Evolutionary conservation across 78 protist species (phyloP), one percentile per base, ranked within the genome.

Genomic region (Tieghemostelium lacteum): DNA sequence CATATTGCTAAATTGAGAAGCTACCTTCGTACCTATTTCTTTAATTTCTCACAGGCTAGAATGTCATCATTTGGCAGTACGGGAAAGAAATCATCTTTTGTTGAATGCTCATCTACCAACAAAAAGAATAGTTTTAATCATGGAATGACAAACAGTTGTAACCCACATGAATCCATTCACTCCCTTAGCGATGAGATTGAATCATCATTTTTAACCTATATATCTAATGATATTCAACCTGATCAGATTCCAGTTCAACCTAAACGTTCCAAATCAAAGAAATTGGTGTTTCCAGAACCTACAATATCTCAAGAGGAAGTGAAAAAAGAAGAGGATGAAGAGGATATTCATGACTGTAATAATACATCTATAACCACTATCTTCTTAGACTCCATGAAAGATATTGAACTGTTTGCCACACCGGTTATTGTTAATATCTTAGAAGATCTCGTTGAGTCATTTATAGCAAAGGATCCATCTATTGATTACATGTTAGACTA

Each of bases 391-490:
- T 20, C 36, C 16, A 83, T 69, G 91, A 24, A 72, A 58, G 91
- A 83, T 45, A 83, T 83, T 69, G 91, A 83, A 36, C 39, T 83
- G 36, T 83, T 83, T 83, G 76, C 91, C 2, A 83, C 91, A 69
- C 91, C 91, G 29, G 91, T 83, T 20, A 83, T 83, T 69, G 66
- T 83, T 3, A 83, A 58, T 33, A 83, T 83, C 42, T 50, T 83
- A 17, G 91, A 83, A 16, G 91, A 83, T 22, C n/a, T 83, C 29
- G 91, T 83, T 1, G 91, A 83, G 39, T 83, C 91, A 28, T 83
- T 83, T n/a, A 83, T 83, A 16, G 91, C 91, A 6, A 83, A 83
- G 24, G 91, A 83, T 60, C 91, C 91, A 58, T 83, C 91, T 0
- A 69, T 83, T n/a, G 91, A 83, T 58, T 83, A 83, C 33, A 83